phyloP scores from a whole-genome alignment of 805 yeast species.

The Schwanniomyces pseudopolymorphus region DNA sequence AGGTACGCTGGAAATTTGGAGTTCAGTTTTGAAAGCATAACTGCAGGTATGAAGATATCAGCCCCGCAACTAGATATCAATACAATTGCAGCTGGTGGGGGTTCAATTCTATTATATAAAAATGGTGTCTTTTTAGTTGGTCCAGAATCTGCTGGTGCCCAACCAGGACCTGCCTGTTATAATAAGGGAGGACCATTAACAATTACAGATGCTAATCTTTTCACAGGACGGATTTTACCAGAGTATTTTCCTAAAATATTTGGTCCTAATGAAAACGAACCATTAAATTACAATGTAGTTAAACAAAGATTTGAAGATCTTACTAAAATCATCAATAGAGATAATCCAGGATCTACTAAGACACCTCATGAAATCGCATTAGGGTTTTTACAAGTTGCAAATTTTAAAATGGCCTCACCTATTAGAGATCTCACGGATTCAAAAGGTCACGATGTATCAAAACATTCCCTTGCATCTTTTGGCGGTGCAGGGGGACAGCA shows the following conservation, averaged over 20 bases:
- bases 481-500: constrained; percentile 97
- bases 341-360: constrained; percentile 41
- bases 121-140: constrained; percentile 61
- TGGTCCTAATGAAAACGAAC: constrained; percentile 75
- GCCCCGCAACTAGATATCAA: constrained; percentile 70
- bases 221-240: constrained; percentile 69
- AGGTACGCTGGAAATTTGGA: constrained; percentile 69
- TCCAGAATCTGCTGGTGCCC: constrained; percentile 82
- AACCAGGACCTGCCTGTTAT: constrained; percentile 89
- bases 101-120: constrained; percentile 26
- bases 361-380: constrained; percentile 69
- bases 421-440: constrained; percentile 83
- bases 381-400: constrained; percentile 82
- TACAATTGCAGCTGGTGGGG: constrained; percentile 41
- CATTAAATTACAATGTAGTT: constrained; percentile 60
- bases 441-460: constrained; percentile 65
- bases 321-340: constrained; percentile 55
- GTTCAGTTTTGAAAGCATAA: constrained; percentile 79
- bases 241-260: constrained; percentile 78
- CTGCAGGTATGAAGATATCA: constrained; percentile 81
- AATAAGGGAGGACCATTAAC: constrained; percentile 70
- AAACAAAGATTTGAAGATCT: constrained; percentile 50
- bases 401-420: constrained; percentile 89
- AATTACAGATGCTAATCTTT: constrained; percentile 79
- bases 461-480: constrained; percentile 75